A percentile compares a stretch with the other conserved stretches of the same genome.
phyloP scores from a whole-genome alignment of 2,329 filamentous ascomycete species.

The Claviceps humidiphila region DNA sequence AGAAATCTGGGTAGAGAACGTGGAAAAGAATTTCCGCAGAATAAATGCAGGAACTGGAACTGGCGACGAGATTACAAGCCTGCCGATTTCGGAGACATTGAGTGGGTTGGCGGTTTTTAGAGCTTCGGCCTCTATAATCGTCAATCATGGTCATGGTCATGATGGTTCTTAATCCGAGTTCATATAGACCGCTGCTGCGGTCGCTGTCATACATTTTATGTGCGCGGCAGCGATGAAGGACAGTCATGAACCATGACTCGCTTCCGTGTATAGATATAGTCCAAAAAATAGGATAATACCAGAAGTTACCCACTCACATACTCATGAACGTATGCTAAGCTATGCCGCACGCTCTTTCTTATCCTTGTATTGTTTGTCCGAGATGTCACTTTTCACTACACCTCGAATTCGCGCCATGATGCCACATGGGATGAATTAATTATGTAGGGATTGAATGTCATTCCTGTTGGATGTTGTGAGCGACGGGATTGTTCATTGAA shows the following conservation, averaged over 20 bases:
- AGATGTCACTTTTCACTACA: no score
- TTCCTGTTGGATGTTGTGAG: no score
- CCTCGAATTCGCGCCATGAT: no score
- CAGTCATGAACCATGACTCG: slow-evolving; percentile 34
- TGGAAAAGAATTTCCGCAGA: slow-evolving; percentile 41
- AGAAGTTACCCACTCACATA: slow-evolving; percentile 51
- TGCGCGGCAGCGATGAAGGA: slow-evolving; percentile 12
- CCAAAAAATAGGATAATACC: slow-evolving; percentile 37
- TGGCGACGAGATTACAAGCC: slow-evolving; percentile 47
- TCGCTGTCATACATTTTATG: slow-evolving; percentile 5
- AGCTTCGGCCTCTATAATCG: slow-evolving; percentile 31
- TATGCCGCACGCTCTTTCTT: not conserved
- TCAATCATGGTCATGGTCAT: slow-evolving; percentile 48
- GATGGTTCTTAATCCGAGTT: slow-evolving; percentile 3
- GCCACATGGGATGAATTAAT: no score
- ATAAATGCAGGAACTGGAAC: slow-evolving; percentile 45
- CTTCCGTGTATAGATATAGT: slow-evolving; percentile 50
- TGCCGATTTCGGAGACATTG: slow-evolving; percentile 62
- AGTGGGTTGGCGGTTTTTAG: slow-evolving; percentile 92
- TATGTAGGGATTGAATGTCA: no score
- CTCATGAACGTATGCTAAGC: not conserved
- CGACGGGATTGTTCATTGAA: no score
- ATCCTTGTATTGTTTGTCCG: not conserved
- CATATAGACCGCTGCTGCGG: not conserved
- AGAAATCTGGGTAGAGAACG: slow-evolving; percentile 29